Evolutionary conservation across 345 rosid genomes (phyloP).

Genomic region (Aegle marmelos): DNA sequence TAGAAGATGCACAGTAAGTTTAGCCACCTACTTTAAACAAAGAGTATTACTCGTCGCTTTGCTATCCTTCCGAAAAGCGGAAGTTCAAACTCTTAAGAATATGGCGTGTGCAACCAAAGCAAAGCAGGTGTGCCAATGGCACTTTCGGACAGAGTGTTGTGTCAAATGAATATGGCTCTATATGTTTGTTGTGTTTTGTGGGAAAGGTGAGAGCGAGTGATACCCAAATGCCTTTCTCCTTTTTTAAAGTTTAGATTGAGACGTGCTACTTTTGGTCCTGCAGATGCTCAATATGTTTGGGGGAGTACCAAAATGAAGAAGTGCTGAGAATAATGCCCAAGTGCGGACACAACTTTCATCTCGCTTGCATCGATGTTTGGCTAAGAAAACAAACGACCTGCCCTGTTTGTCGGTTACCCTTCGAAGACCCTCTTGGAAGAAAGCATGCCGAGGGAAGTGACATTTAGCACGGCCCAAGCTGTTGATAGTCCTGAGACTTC

Average conservation of each 20-base stretch:
- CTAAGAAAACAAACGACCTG: conserved; percentile 63
- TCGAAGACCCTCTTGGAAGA: conserved; percentile 34
- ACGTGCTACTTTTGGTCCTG: not conserved
- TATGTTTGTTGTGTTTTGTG: not conserved
- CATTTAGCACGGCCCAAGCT: conserved; percentile 16
- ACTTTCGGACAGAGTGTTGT: not conserved
- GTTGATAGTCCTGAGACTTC: conserved; percentile 27
- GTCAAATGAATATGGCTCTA: not conserved
- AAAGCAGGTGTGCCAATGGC: no score
- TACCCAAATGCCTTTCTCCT: not conserved
- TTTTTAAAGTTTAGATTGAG: not conserved
- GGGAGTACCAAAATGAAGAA: conserved; percentile 68
- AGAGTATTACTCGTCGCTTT: not conserved
- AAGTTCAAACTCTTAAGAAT: not conserved
- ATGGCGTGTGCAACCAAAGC: no score
- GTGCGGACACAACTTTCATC: conserved; percentile 68
- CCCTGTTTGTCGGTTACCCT: conserved; percentile 59
- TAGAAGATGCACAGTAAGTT: conserved; percentile 65
- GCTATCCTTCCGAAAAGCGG: not conserved
- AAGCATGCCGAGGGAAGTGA: conserved; percentile 26
- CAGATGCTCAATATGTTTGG: conserved; percentile 74
- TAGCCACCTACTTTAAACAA: not conserved
- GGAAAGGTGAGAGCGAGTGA: not conserved
- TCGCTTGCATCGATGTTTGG: conserved; percentile 67
- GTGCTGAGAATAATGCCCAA: conserved; percentile 64